phyloP scores from a whole-genome alignment of 495 filamentous ascomycete species.

The Hypoxylon lienhwacheense region DNA sequence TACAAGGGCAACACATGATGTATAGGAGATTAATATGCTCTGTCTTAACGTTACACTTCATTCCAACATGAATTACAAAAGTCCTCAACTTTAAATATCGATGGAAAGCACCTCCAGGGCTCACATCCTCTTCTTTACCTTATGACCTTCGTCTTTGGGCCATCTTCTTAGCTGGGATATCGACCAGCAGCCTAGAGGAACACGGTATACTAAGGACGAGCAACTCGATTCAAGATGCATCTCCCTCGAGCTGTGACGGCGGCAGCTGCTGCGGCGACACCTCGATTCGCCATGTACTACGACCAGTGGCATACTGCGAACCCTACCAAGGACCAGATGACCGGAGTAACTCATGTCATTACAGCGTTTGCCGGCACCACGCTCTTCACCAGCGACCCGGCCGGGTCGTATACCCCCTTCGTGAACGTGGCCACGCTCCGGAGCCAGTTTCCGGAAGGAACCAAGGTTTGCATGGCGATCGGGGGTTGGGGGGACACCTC shows the following conservation, averaged over 20 bases:
- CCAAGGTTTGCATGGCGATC: slow-evolving; percentile 63
- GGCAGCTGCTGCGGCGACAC: slow-evolving; percentile 19
- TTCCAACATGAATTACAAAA: slow-evolving; percentile 18
- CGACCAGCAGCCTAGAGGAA: not conserved
- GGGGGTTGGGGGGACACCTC: slow-evolving; percentile 65
- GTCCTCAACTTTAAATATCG: slow-evolving; percentile 23
- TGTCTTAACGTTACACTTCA: slow-evolving; percentile 34
- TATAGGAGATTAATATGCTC: not conserved
- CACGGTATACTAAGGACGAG: not conserved
- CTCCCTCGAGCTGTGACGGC: slow-evolving; percentile 19
- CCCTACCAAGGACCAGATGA: slow-evolving; percentile 35
- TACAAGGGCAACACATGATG: slow-evolving; percentile 12
- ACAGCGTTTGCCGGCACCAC: slow-evolving; percentile 60
- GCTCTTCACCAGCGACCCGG: slow-evolving; percentile 53
- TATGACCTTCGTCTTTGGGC: not conserved
- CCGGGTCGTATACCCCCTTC: slow-evolving; percentile 53
- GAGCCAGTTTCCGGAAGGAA: slow-evolving; percentile 53
- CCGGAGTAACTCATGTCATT: slow-evolving; percentile 57
- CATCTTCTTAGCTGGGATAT: slow-evolving; percentile 1
- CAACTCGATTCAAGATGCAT: slow-evolving; percentile 28
- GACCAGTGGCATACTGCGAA: slow-evolving; percentile 42
- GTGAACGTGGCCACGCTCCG: slow-evolving; percentile 52
- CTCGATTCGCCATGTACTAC: slow-evolving; percentile 38
- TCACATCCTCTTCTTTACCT: not conserved
- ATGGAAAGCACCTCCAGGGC: not conserved